Base-by-base conservation (phyloP, 2,329 filamentous ascomycete species). In the Sporothrix schenckii region DNA sequence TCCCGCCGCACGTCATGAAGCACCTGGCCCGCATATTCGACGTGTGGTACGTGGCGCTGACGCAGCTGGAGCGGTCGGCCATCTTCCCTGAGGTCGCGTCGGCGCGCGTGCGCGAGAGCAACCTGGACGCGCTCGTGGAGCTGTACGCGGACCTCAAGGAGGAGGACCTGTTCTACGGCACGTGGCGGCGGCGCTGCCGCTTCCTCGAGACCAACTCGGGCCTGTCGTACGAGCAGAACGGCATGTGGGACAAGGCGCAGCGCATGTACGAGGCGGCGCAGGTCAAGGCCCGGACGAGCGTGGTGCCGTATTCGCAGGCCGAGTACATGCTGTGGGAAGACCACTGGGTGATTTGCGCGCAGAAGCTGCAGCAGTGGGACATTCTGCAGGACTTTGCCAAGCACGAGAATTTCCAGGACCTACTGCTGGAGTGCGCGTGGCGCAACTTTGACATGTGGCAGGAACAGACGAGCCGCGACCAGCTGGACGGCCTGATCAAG, bases 261-360 rank as follows among this genome's bases (percentile, higher is more conserved):
- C 92, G 92, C 77, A 91, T 97, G 83, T 99, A 98, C 79, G 95
- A 99, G 80, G 91, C 91, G 70, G 95, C 96, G 0, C 96, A 99
- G 80, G 93, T 99, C 79, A 99, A 98, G 80, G 95, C 96, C 58
- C 89, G 96, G 61, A 98, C 94, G 0, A 95, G 94, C 67, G 92
- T 94, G n/a, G 89, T 98, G 72, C 94, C 95, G 0, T 98, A 97
- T 80, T 97, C 94, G 0, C 92, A 96, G 76, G 93, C 91, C 44
- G 95, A 99, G 80, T 99, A 99, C 80, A 97, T 97, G 88, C 87
- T 99, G 0, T 99, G 95, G 95, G 95, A 99, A 80, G 95, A 99
- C 77, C 96, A 99, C 76, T 99, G 95, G 95, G 90, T 99, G 54
- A 86, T 97, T 66, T 99, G 95, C 79, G 95, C 94, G 0, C 93